phyloP scores from a whole-genome alignment of 2,329 filamentous ascomycete genomes.

The Calycina marina region DNA sequence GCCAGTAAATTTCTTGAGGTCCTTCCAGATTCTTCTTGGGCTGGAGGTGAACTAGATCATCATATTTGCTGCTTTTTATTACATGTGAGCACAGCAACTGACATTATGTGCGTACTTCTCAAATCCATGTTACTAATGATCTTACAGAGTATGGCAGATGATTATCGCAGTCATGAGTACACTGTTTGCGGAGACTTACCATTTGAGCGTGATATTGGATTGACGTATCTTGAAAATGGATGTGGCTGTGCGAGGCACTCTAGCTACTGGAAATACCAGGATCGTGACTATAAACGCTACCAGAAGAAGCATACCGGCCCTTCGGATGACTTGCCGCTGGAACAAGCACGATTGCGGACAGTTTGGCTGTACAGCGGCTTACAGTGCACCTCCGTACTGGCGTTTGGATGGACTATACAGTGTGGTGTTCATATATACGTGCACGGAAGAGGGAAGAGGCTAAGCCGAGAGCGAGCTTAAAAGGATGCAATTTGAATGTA shows the following conservation, averaged over 20 bases:
- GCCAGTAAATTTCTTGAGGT: constrained; percentile 12
- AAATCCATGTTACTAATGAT: no score
- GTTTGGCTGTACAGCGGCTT: constrained; percentile 23
- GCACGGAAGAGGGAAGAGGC: constrained; percentile 28
- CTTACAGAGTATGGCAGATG: constrained; percentile 20
- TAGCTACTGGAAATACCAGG: constrained; percentile 40
- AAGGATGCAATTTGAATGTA: no score
- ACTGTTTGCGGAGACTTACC: constrained; percentile 13
- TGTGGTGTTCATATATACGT: constrained; percentile 21
- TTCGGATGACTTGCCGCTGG: constrained; percentile 26
- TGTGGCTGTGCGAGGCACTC: constrained; percentile 31
- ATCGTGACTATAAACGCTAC: constrained; percentile 49
- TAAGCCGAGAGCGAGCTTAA: constrained; percentile 3
- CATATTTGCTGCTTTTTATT: constrained; percentile 15
- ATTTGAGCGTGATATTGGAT: constrained; percentile 14
- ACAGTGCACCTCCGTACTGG: constrained; percentile 23
- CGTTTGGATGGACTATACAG: constrained; percentile 25
- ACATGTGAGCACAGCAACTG: no score
- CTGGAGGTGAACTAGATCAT: constrained; percentile 15
- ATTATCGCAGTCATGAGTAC: constrained; percentile 16
- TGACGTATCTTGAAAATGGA: constrained; percentile 27
- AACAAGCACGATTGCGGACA: constrained; percentile 23
- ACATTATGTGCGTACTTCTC: no score
- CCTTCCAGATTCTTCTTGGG: constrained; percentile 15
- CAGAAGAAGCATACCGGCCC: constrained; percentile 7